Base-by-base conservation (phyloP, 345 rosid genomes). In the Schrenkiella parvula region DNA sequence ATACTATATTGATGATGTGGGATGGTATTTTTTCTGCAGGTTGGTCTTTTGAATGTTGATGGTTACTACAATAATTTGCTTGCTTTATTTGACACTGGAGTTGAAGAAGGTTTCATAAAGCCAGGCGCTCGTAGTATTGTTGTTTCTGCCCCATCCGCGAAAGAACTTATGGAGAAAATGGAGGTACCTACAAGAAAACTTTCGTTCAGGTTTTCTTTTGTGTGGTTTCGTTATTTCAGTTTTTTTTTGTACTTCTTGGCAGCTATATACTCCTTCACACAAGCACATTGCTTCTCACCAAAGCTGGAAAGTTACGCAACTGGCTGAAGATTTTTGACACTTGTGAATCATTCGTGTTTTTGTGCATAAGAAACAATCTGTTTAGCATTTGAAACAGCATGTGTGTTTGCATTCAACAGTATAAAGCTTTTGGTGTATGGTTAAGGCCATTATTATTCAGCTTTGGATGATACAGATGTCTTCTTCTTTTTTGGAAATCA, bases 91-190 rank as follows among this genome's bases (percentile, higher is more conserved):
- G 99, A 95, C 85, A 91, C 83, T 14, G 93, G 96, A 5, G 97
- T 95, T n/a, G 63, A 81, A 82, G 95, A 95, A 83, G 97, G 97
- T 67, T 95, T 95, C 66, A 95, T 91, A 79, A 91, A 87, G 76
- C 90, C 93, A 6, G 65, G 88, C 28, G 97, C 97, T 41, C 86
- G 99, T 62, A 73, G 84, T 13, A 91, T 95, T 55, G 82, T 87
- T 48, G 86, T 95, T 80, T 89, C 95, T 71, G 95, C 96, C 18
- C 83, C 96, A 37, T 84, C 96, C 25, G 92, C 97, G 54, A 83
- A 84, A 77, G 91, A 89, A 77, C 97, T 93, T 38, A 3, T 93
- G 88, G 84, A 80, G 53, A 90, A 90, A 71, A 85, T 93, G 96
- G 98, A 90, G 98, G 98, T 90, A 90, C 6, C n/a, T n/a, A n/a